Conservation (phyloP, 2,329 filamentous ascomycete genomes). For the Paraphoma chrysanthemicola region DNA sequence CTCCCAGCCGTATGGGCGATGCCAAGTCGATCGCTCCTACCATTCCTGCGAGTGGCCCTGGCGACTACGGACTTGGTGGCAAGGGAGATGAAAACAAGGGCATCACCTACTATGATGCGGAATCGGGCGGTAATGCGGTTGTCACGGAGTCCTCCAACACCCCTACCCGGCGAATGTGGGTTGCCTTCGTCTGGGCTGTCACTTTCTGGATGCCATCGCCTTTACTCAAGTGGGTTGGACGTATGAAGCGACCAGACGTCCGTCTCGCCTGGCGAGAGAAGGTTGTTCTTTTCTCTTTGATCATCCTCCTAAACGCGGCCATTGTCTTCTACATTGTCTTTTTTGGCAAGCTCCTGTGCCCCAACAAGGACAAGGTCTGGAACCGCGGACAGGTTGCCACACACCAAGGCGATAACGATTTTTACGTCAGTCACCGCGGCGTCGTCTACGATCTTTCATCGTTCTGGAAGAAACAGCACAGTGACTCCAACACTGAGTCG, state of each 20-base stretch:
- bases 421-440: constrained; percentile 86
- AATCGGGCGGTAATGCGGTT: constrained; percentile 77
- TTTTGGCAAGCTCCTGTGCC: constrained; percentile 86
- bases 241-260: constrained; percentile 97
- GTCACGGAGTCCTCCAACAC: constrained; percentile 74
- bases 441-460: constrained; percentile 90
- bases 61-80: constrained; percentile 86
- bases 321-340: constrained; percentile 92
- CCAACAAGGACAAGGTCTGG: constrained; percentile 92
- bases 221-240: constrained; percentile 77
- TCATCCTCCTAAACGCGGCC: constrained; percentile 78
- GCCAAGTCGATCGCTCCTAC: constrained; percentile 59
- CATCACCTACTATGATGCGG: constrained; percentile 73
- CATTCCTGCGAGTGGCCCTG: constrained; percentile 60
- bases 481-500: constrained; percentile 71
- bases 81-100: constrained; percentile 75
- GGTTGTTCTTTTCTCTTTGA: constrained; percentile 79
- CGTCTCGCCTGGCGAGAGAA: constrained; percentile 98
- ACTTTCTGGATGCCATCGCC: constrained; percentile 97
- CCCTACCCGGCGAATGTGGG: constrained; percentile 75
- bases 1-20: constrained; percentile 53
- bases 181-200: constrained; percentile 79
- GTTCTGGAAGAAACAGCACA: constrained; percentile 87
- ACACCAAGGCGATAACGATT: constrained; percentile 78
- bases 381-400: constrained; percentile 70